Evolutionary conservation across 108 stramenopile genomes (phyloP).

Genomic region (Ochromonas danica): DNA sequence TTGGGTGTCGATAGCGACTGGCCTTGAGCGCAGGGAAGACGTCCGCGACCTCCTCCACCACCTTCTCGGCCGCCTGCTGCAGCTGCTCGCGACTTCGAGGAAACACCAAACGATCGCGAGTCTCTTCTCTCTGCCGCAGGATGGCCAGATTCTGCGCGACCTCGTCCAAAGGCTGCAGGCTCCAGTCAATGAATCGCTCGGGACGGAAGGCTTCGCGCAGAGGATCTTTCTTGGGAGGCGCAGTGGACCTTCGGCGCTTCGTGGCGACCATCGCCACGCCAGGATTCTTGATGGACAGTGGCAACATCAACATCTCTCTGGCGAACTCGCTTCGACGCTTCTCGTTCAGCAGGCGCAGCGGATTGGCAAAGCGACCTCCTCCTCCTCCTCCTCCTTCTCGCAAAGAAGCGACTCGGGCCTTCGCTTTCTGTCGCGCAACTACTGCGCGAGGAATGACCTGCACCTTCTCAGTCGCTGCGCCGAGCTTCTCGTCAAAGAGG

Average conservation of each 20-base stretch:
- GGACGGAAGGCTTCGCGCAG: too few species aligned
- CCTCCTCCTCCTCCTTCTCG: background rate
- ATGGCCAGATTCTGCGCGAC: too few species aligned
- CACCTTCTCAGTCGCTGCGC: background rate
- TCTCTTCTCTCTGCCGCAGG: too few species aligned
- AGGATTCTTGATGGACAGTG: background rate
- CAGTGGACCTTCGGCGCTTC: background rate
- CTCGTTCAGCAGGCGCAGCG: background rate
- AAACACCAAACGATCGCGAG: too few species aligned
- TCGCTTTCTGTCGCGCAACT: background rate
- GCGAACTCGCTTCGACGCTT: background rate
- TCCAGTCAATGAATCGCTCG: too few species aligned
- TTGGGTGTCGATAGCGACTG: background rate
- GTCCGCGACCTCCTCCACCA: too few species aligned
- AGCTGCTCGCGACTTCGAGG: too few species aligned
- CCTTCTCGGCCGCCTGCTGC: too few species aligned
- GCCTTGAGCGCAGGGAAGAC: too few species aligned
- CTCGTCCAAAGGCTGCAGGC: too few species aligned
- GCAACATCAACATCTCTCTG: background rate
- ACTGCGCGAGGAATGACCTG: background rate
- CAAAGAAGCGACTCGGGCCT: background rate
- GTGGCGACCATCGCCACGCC: background rate
- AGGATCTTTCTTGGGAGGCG: too few species aligned
- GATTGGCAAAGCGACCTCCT: too few species aligned
- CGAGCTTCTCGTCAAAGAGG: background rate